Evolutionary conservation across 768 basidiomycete genomes (phyloP), one percentile per base, ranked within the genome.

Genomic region (Dentipellis fragilis): DNA sequence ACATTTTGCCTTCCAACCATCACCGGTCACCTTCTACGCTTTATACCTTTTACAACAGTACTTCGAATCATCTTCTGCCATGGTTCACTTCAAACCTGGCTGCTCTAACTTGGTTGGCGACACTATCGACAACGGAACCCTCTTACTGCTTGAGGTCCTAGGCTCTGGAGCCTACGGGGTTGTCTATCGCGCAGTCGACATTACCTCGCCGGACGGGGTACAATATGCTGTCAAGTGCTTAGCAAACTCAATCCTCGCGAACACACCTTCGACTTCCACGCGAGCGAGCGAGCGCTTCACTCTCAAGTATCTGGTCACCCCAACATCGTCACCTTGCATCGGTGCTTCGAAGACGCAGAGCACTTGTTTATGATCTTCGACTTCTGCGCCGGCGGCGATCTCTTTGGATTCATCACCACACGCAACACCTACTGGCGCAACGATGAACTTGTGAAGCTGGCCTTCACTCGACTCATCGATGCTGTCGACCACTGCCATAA

Each of bases 381-480:
- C 22, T 62, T 59, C 47, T 49, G 57, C 50, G 29, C 59, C 3
- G 62, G 56, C 36, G 75, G 77, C 19, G 76, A 78, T 58, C 66
- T 80, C 49, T 75, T 75, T 57, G 66, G 68, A 5, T 71, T 71
- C 66, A 76, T 78, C 64, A 52, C 54, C 23, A 58, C 63, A 10
- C 40, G 55, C 48, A 57, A 64, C 12, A 55, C 66, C 59, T 76
- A 72, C 61, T 51, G 65, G 47, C 72, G 74, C 54, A 66, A 77
- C 60, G 73, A 76, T 64, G 62, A 58, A 8, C 67, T 77, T 56
- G 74, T 79, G 64, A 72, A 70, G 52, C 54, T 62, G 19, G 73
- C 75, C 51, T 80, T 79, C 64, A 61, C 75, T 12, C 78, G 79
- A 58, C 71, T 80, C 59, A 55, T 79, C 60, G 75, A 77, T 59